phyloP scores from a whole-genome alignment of 2,329 filamentous ascomycete species.

The Botrytis galanthina region DNA sequence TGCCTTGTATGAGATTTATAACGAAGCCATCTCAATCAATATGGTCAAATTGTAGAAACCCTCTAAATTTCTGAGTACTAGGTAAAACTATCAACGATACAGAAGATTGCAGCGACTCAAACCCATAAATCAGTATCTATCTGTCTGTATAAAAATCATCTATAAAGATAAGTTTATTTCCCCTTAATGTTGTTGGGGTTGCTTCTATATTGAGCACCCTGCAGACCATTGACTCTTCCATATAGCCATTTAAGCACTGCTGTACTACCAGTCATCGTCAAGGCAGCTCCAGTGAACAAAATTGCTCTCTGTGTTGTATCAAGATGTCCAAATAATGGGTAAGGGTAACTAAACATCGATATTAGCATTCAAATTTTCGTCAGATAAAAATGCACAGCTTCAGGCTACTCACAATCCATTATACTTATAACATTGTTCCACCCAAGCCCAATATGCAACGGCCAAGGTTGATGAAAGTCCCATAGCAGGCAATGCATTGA shows the following conservation, averaged over 20 bases:
- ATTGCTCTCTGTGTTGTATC: slow-evolving; percentile 62
- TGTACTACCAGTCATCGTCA: slow-evolving; percentile 70
- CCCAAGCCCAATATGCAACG: slow-evolving; percentile 73
- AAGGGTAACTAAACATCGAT: slow-evolving; percentile 65
- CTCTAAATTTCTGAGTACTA: background rate
- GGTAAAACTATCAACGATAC: background rate
- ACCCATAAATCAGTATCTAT: background rate
- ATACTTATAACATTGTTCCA: slow-evolving; percentile 66
- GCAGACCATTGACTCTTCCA: slow-evolving; percentile 60
- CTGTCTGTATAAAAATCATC: background rate
- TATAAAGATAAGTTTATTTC: background rate
- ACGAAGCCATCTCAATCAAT: background rate
- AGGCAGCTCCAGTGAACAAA: slow-evolving; percentile 68
- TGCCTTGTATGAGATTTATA: background rate
- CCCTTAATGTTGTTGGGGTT: slow-evolving; percentile 17
- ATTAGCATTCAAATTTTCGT: slow-evolving; percentile 15
- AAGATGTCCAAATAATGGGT: slow-evolving; percentile 75
- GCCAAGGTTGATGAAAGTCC: slow-evolving; percentile 57
- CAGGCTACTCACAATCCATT: slow-evolving; percentile 58
- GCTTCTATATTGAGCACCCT: slow-evolving; percentile 40
- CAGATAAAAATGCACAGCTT: background rate
- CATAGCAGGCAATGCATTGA: slow-evolving; percentile 58
- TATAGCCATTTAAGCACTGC: slow-evolving; percentile 68
- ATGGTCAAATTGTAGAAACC: background rate
- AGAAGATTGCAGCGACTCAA: background rate